Evolutionary conservation across 2,329 filamentous ascomycete genomes (phyloP), one percentile per base, ranked within the genome.

Genomic region (Beauveria australis): DNA sequence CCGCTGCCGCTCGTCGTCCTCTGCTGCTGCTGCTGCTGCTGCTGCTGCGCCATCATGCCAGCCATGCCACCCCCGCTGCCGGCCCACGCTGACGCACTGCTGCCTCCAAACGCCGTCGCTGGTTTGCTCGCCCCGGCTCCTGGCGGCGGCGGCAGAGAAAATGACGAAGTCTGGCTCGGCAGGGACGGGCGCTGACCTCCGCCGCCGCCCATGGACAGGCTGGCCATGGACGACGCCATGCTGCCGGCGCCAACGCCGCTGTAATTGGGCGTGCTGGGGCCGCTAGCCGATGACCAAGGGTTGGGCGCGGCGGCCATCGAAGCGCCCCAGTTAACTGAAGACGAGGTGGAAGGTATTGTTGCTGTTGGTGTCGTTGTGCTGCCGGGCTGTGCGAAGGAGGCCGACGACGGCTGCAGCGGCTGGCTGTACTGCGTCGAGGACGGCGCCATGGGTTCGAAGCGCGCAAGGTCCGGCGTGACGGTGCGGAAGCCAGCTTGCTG

Each of bases 371-470:
- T 51, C 26, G 62, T 48, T 24, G 63, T 53, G 46, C 55, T 65
- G 49, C 69, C 64, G 54, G 73, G 62, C 48, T 70, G 49, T 66
- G 67, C 63, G 69, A 65, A 64, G 63, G 28, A 62, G 65, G 52
- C 40, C 40, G 66, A 67, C 22, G 71, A 71, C 1, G 81, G 80
- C 59, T 81, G 81, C 33, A 86, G 70, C 0, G 85, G 84, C 63
- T 86, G 79, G 2, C 84, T 86, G 68, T 80, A 87, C 69, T 88
- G 85, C 1, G 85, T 87, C 16, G 80, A 75, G 3, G 81, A 79
- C 0, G 85, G 85, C 1, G 79, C 78, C 63, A 88, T 75, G 19
- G 81, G 68, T 53, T 80, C 77, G 64, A 87, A 84, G 18, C 76
- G 74, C 19, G 73, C 75, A 0, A 87, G 74, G 63, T 87, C 84